A percentile compares a stretch with the other conserved stretches of the same genome.
Evolutionary conservation across 257 asterid genomes (phyloP).

Genomic region (Gynochthodes officinalis): DNA sequence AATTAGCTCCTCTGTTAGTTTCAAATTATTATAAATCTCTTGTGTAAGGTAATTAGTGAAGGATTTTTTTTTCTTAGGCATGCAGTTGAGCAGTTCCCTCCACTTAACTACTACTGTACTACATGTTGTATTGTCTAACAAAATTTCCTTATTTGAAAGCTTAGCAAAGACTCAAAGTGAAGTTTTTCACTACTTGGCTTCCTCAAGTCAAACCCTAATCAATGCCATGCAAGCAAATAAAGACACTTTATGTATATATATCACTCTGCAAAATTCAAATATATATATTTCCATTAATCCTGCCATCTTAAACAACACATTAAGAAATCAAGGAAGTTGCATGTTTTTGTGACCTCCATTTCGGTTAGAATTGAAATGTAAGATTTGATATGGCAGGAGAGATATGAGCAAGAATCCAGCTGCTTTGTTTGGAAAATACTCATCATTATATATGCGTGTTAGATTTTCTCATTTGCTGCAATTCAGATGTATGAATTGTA

Average conservation of each 20-base stretch:
- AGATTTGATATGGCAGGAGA: no score
- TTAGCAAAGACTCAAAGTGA: neutral
- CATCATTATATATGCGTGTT: neutral
- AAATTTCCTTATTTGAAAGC: neutral
- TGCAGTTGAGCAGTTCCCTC: neutral
- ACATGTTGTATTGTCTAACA: neutral
- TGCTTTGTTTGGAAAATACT: no score
- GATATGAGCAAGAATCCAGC: no score
- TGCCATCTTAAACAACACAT: neutral
- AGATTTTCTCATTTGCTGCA: no score
- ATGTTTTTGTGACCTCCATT: neutral
- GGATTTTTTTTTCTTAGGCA: no score
- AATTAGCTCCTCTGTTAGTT: no score
- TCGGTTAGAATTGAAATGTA: no score
- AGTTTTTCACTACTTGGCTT: neutral
- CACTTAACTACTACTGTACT: neutral
- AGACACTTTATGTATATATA: neutral
- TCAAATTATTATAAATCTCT: no score
- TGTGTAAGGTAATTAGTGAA: no score
- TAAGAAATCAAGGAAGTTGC: neutral
- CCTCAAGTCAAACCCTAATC: conserved; percentile 2
- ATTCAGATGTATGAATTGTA: no score
- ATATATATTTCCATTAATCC: no score
- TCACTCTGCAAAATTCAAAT: conserved; percentile 3
- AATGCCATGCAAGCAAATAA: neutral